Percentiles rank a stretch among this genome's conserved stretches.
Conservation (phyloP, 2,329 filamentous ascomycete genomes). For the Ophiocordyceps camponoti-rufipedis region DNA sequence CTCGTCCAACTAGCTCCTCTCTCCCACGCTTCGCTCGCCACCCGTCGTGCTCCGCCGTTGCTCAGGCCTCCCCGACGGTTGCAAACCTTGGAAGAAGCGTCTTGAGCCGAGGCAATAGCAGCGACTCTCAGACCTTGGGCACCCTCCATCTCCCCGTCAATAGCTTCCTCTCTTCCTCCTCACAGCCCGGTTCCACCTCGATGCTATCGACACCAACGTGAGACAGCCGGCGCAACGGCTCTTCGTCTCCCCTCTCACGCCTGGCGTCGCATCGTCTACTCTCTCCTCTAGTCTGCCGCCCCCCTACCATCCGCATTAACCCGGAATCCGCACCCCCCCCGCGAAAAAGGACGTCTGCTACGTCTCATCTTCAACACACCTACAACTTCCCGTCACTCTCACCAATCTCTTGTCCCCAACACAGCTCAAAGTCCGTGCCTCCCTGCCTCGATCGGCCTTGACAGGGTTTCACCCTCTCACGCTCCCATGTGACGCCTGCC, state of each 20-base stretch:
- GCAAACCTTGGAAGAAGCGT: background rate
- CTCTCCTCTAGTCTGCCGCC: background rate
- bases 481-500: background rate
- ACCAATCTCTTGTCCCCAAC: background rate
- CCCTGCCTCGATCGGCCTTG: background rate
- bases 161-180: background rate
- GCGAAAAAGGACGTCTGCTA: background rate
- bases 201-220: background rate
- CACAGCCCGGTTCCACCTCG: background rate
- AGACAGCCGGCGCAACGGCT: background rate
- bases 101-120: background rate
- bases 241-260: background rate
- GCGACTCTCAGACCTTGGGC: background rate
- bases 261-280: background rate
- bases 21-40: too few species aligned
- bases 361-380: background rate
- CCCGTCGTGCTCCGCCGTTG: background rate
- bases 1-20: background rate
- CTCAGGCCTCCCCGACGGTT: background rate
- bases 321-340: background rate
- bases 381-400: background rate
- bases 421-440: background rate
- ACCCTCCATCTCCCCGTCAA: background rate
- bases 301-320: background rate
- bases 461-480: background rate